Conservation (phyloP, 257 asterid genomes). For the Hygrophila difformis region DNA sequence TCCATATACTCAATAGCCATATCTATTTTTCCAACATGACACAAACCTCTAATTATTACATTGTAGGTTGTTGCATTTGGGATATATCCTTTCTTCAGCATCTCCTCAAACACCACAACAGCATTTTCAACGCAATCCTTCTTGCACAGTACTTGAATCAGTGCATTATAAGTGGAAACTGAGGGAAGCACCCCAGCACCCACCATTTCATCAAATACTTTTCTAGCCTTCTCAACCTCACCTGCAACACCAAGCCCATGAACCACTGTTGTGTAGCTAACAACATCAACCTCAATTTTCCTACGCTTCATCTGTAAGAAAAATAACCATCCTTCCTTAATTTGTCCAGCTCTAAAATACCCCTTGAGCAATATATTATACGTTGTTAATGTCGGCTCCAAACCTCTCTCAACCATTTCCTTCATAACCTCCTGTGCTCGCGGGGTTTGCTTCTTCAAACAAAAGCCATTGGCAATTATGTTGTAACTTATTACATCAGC, state of each 20-base stretch:
- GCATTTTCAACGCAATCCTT: conserved; percentile 79
- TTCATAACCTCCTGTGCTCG: conserved; percentile 63
- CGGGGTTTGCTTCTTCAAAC: conserved; percentile 61
- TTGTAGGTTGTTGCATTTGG: conserved; percentile 75
- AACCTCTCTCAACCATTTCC: conserved; percentile 78
- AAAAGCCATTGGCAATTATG: conserved; percentile 66
- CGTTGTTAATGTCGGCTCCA: conserved; percentile 53
- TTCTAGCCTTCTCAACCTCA: conserved; percentile 59
- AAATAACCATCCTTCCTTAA: conserved; percentile 73
- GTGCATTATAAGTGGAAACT: conserved; percentile 72
- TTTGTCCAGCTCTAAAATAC: conserved; percentile 61
- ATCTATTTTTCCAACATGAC: conserved; percentile 65
- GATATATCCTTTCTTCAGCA: conserved; percentile 66
- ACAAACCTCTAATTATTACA: conserved; percentile 67
- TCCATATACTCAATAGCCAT: conserved; percentile 56
- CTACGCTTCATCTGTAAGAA: conserved; percentile 86
- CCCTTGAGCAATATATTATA: conserved; percentile 78
- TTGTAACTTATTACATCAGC: conserved; percentile 68
- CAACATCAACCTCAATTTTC: conserved; percentile 66
- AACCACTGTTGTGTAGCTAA: conserved; percentile 78
- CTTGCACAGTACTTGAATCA: conserved; percentile 86
- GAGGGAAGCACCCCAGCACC: conserved; percentile 90
- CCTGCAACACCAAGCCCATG: conserved; percentile 85
- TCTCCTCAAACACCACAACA: conserved; percentile 47
- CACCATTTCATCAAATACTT: conserved; percentile 65